Evolutionary conservation across 2,329 filamentous ascomycete species (phyloP), one percentile per base, ranked within the genome.

Genomic region (Thielaviopsis cerberus): DNA sequence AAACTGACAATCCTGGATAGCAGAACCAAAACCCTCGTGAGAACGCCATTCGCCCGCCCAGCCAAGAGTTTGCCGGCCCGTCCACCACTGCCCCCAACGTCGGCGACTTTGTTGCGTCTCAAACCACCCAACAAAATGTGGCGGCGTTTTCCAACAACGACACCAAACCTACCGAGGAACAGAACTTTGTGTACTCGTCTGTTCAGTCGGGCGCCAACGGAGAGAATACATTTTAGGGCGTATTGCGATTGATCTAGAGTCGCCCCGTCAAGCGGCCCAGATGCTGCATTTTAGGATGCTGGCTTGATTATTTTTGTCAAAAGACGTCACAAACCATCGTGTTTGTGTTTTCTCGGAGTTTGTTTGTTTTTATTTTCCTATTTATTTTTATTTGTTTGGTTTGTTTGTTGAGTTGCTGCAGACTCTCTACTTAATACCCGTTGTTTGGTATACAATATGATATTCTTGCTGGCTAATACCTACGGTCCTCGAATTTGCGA

Each of bases 141-240:
- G 41, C 52, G 6, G 27, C 76, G 75, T 60, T 60, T 45, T 52
- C 55, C n/a, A 30, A 48, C n/a, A 30, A 45, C 20, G 55, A 51
- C 11, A 20, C 23, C 34, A 41, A 41, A 17, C 34, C 34, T 17
- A 17, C 15, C 34, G 34, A 41, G 4, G 34, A 41, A 17, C 34
- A 41, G n/a, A 41, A 41, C 34, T 41, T 41, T 41, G 34, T 41
- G 34, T 41, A 41, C 34, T 41, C 34, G 13, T 41, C 34, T 17
- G 34, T 41, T n/a, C 10, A 13, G 2, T n/a, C 34, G 11, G 34
- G 34, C 15, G 34, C 34, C 34, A 41, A 41, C 34, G 34, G 34
- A 41, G 34, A 41, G 34, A 10, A 17, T 17, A 4, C 34, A 17
- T 41, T 41, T 41, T 41, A 41, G n/a, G 5, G 7, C 15, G 34